phyloP scores from a whole-genome alignment of 139 green algal genomes.

The Chlamydomonas sphaeroides region DNA sequence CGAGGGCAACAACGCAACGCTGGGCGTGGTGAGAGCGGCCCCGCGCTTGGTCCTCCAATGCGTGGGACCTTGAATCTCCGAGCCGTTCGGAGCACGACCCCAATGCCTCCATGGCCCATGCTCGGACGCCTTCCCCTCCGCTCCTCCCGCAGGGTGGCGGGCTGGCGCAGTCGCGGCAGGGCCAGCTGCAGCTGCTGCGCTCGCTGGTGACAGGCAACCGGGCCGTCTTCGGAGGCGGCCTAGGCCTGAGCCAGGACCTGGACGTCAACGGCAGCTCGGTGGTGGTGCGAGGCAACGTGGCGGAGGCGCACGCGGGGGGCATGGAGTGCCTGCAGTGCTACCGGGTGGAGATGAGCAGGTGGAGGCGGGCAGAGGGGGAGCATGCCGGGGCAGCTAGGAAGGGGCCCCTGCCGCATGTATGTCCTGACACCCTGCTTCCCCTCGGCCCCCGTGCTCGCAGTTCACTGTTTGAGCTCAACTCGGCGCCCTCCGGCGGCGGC shows the following conservation, averaged over 20 bases:
- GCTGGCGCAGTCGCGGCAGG: conserved; percentile 4
- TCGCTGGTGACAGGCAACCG: neutral
- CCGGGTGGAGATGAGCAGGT: neutral
- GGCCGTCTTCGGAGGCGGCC: conserved; percentile 10
- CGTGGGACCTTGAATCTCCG: too few relatives aligned
- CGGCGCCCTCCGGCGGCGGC: too few relatives aligned
- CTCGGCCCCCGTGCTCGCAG: too few relatives aligned
- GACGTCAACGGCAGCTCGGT: neutral
- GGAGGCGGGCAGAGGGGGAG: too few relatives aligned
- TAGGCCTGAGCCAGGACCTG: conserved; percentile 4
- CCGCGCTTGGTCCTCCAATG: too few relatives aligned
- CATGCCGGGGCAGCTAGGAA: too few relatives aligned
- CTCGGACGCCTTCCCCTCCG: too few relatives aligned
- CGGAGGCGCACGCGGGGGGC: neutral
- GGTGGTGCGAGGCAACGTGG: neutral
- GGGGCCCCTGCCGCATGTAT: too few relatives aligned
- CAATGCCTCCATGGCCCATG: too few relatives aligned
- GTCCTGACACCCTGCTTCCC: too few relatives aligned
- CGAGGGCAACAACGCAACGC: neutral
- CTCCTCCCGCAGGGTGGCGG: conserved; percentile 6
- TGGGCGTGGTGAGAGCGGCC: neutral
- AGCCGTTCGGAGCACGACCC: too few relatives aligned
- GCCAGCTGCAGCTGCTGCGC: neutral
- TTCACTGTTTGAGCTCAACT: too few relatives aligned
- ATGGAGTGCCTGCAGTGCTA: conserved; percentile 17